Conservation (phyloP, 129 eudicot genomes). For the Sambucus nigra region DNA sequence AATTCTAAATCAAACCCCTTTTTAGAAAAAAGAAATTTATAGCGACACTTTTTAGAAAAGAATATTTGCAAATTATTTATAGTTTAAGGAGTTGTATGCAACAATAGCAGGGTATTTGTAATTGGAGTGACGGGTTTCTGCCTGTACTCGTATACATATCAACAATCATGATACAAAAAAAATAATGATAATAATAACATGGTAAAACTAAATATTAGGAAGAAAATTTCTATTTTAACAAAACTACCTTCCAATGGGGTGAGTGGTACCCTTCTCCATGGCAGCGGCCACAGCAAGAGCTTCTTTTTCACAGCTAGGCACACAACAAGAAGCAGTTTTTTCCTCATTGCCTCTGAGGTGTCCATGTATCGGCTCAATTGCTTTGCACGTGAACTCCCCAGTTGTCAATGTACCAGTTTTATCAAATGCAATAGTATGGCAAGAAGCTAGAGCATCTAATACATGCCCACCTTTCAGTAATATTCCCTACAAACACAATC, state of each 20-base stretch:
- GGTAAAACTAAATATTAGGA: not conserved
- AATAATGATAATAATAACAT: not conserved
- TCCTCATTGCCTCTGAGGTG: constrained; percentile 32
- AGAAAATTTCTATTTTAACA: not conserved
- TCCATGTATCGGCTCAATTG: constrained; percentile 95
- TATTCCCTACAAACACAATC: constrained; percentile 58
- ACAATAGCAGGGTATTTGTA: too few relatives aligned
- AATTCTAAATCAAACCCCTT: too few relatives aligned
- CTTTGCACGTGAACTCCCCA: constrained; percentile 85
- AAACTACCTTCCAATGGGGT: constrained; percentile 92
- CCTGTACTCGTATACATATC: too few relatives aligned
- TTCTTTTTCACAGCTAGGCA: constrained; percentile 89
- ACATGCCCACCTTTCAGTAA: constrained; percentile 97
- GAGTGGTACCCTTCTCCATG: constrained; percentile 99
- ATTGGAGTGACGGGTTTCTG: too few relatives aligned
- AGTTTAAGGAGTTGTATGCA: too few relatives aligned
- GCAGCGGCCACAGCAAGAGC: constrained; percentile 99
- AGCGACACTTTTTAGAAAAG: too few relatives aligned
- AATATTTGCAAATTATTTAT: too few relatives aligned
- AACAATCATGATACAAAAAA: constrained; percentile 3
- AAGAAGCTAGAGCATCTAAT: constrained; percentile 79
- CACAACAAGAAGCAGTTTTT: constrained; percentile 55
- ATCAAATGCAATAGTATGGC: constrained; percentile 88
- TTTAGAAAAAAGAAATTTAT: too few relatives aligned
- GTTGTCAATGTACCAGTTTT: constrained; percentile 99